A percentile compares a stretch with the other conserved stretches of the same genome.
Conservation (phyloP, 352 stramenopile genomes). For the Elongisporangium undulatum region DNA sequence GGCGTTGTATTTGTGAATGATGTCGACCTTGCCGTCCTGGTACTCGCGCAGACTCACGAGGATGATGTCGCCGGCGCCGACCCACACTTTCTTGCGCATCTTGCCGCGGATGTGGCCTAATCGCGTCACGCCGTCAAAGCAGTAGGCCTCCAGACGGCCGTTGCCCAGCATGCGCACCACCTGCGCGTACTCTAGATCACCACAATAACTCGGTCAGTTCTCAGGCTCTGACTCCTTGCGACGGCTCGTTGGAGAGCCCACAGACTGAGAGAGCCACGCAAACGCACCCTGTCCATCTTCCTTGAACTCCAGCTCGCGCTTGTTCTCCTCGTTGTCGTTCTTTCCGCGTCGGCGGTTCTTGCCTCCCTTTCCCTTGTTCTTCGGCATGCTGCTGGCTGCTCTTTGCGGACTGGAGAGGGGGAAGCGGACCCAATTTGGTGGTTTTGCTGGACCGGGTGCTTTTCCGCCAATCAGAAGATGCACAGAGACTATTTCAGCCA, state of each 20-base stretch:
- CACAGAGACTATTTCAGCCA: neutral
- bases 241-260: neutral
- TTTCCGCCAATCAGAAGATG: conserved; percentile 19
- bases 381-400: conserved; percentile 48
- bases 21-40: conserved; percentile 99
- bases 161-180: conserved; percentile 99
- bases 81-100: conserved; percentile 99
- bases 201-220: conserved; percentile 1
- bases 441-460: conserved; percentile 6
- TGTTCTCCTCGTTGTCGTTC: conserved; percentile 98
- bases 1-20: conserved; percentile 99
- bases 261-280: conserved; percentile 3
- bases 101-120: conserved; percentile 99
- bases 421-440: conserved; percentile 20
- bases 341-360: conserved; percentile 98
- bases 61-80: conserved; percentile 98
- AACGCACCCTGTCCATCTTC: conserved; percentile 95
- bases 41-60: conserved; percentile 98
- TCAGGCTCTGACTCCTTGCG: neutral
- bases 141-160: conserved; percentile 97
- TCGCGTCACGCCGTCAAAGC: conserved; percentile 97
- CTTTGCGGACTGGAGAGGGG: conserved; percentile 14
- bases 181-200: conserved; percentile 94
- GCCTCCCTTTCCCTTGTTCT: conserved; percentile 96
- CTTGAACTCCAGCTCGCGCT: conserved; percentile 99